A percentile compares a stretch with the other conserved stretches of the same genome.
phyloP scores from a whole-genome alignment of 331 rosid species.

The Telfairia occidentalis region DNA sequence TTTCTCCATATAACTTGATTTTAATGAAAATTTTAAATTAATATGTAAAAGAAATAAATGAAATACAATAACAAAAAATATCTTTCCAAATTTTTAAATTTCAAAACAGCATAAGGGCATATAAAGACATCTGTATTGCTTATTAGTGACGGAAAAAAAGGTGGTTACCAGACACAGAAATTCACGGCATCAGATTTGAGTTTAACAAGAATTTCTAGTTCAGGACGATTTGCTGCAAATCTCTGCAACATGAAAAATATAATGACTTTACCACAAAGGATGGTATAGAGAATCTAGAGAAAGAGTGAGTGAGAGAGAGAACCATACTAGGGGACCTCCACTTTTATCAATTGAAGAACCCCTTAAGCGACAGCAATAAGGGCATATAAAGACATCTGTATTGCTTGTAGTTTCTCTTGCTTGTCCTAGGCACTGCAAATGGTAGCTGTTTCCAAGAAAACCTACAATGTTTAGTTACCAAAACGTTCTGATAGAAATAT shows the following conservation, averaged over 20 bases:
- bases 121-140: no score
- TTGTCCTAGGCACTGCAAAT: constrained; percentile 51
- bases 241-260: constrained; percentile 40
- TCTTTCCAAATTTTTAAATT: background rate
- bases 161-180: constrained; percentile 50
- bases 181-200: constrained; percentile 37
- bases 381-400: constrained; percentile 35
- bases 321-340: constrained; percentile 49
- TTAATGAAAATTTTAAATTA: background rate
- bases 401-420: constrained; percentile 15
- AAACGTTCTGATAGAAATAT: background rate
- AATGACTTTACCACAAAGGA: constrained; percentile 2
- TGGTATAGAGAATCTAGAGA: background rate
- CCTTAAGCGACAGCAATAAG: constrained; percentile 41
- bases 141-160: constrained; percentile 11
- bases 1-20: background rate
- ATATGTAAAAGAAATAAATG: background rate
- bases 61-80: background rate
- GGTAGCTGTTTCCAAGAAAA: constrained; percentile 59
- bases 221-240: constrained; percentile 35
- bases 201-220: constrained; percentile 37
- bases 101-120: no score
- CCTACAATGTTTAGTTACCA: background rate
- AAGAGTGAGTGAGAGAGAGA: constrained; percentile 7
- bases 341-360: constrained; percentile 27